phyloP scores from a whole-genome alignment of 1,139 yeast genomes.

The Debaryomyces nepalensis region DNA sequence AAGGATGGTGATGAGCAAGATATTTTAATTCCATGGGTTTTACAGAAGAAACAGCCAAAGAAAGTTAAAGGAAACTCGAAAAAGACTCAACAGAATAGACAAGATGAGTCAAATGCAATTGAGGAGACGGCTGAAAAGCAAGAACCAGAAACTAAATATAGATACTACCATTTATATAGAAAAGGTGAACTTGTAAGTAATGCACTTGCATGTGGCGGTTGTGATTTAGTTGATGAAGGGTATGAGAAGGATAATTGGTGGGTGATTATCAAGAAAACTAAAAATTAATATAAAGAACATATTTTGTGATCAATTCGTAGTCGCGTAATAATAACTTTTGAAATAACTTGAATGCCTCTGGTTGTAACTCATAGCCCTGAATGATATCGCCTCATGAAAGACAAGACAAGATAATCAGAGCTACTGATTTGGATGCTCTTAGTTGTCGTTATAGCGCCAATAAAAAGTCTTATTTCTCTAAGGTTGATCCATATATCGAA shows the following conservation, averaged over 20 bases:
- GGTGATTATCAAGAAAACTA: constrained; percentile 40
- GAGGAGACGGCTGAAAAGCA: constrained; percentile 13
- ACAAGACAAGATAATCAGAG: constrained; percentile 57
- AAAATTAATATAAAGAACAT: not conserved
- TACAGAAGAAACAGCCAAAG: constrained; percentile 49
- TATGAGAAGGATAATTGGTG: constrained; percentile 98
- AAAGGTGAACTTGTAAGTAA: constrained; percentile 81
- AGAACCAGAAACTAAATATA: constrained; percentile 59
- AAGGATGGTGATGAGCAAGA: constrained; percentile 92
- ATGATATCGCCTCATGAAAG: constrained; percentile 44
- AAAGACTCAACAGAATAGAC: constrained; percentile 21
- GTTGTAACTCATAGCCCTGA: not conserved
- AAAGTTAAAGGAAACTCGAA: constrained; percentile 20
- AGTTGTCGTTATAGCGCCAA: constrained; percentile 71
- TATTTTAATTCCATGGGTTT: constrained; percentile 94
- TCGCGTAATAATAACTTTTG: too few species aligned
- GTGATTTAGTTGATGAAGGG: constrained; percentile 65
- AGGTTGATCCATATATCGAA: constrained; percentile 53
- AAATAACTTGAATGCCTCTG: too few species aligned
- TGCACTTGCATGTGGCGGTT: constrained; percentile 69
- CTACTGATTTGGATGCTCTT: constrained; percentile 87
- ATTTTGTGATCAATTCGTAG: not conserved
- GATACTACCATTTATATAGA: constrained; percentile 86
- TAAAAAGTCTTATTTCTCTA: constrained; percentile 53
- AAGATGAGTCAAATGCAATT: constrained; percentile 19